Conservation (phyloP, 2,329 filamentous ascomycete species). For the Verticillium tricorpus region DNA sequence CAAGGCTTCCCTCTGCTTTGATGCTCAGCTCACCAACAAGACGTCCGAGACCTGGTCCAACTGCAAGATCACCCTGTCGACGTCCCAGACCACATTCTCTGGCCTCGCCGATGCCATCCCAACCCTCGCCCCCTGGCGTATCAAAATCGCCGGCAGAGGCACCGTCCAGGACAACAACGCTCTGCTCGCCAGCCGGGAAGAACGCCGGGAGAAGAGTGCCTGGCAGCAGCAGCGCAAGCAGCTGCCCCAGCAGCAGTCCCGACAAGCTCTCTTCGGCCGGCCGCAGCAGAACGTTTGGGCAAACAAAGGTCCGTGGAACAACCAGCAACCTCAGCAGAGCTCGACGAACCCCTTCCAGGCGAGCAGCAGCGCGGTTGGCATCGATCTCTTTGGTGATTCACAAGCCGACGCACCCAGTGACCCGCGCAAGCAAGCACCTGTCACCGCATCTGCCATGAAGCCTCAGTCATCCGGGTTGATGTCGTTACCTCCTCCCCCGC, state of each 20-base stretch:
- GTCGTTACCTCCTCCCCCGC: background rate
- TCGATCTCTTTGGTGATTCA: background rate
- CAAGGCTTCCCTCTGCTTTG: slow-evolving; percentile 52
- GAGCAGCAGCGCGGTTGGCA: too few species aligned
- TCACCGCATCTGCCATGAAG: too few species aligned
- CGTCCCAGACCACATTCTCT: slow-evolving; percentile 55
- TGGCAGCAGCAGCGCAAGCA: slow-evolving; percentile 21
- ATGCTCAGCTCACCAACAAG: slow-evolving; percentile 57
- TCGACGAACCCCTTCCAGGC: too few species aligned
- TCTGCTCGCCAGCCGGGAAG: slow-evolving; percentile 34
- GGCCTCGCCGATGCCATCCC: slow-evolving; percentile 53
- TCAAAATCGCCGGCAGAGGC: slow-evolving; percentile 38
- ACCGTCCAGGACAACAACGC: slow-evolving; percentile 12
- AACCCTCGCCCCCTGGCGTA: slow-evolving; percentile 49
- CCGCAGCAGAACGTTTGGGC: background rate
- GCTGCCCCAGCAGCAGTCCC: slow-evolving; percentile 19
- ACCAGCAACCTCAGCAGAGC: background rate
- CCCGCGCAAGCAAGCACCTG: too few species aligned
- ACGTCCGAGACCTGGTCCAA: slow-evolving; percentile 61
- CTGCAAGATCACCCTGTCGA: slow-evolving; percentile 57
- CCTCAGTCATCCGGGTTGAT: too few species aligned
- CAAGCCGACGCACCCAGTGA: too few species aligned
- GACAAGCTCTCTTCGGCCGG: slow-evolving; percentile 6
- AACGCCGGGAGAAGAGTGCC: slow-evolving; percentile 24
- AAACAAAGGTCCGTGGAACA: background rate